A percentile compares a stretch with the other conserved stretches of the same genome.
Conservation (phyloP, 768 basidiomycete species). For the Cystoderma amianthinum region DNA sequence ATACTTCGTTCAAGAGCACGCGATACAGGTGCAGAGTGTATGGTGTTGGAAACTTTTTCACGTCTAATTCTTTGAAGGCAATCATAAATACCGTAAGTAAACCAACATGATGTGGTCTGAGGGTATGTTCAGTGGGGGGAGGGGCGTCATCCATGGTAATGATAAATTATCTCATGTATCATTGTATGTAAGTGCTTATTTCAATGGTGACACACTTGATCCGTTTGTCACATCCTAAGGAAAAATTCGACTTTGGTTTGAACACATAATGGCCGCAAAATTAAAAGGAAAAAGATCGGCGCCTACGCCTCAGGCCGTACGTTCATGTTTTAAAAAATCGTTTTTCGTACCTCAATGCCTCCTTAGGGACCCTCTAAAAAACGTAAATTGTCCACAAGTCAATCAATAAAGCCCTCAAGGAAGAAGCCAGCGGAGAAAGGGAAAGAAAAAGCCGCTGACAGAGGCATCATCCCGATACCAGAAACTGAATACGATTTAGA, state of each 20-base stretch:
- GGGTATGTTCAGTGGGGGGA: conserved; percentile 57
- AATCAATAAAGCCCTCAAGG: conserved; percentile 16
- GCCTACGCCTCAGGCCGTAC: conserved; percentile 14
- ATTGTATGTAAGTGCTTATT: not conserved
- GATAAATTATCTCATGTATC: not conserved
- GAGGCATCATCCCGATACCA: conserved; percentile 62
- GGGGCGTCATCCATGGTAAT: conserved; percentile 39
- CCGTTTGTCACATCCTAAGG: not conserved
- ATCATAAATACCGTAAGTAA: conserved; percentile 58
- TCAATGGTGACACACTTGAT: not conserved
- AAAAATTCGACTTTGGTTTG: too few species aligned
- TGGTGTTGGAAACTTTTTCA: conserved; percentile 42
- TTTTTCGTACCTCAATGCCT: not conserved
- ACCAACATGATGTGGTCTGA: conserved; percentile 73
- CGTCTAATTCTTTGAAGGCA: conserved; percentile 52
- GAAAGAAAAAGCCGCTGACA: conserved; percentile 57
- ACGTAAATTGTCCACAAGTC: conserved; percentile 35
- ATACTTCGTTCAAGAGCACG: conserved; percentile 60
- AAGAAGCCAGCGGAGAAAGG: conserved; percentile 31
- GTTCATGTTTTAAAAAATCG: conserved; percentile 3
- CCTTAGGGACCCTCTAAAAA: conserved; percentile 46
- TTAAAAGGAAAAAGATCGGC: conserved; percentile 25
- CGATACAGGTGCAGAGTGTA: conserved; percentile 63
- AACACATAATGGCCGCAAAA: conserved; percentile 18
- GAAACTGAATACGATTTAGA: conserved; percentile 34